These are phyloP conservation scores for Tuber brumale DNA, from an alignment of 495 filamentous ascomycete genomes.

Conservation along the genomic window DNA sequence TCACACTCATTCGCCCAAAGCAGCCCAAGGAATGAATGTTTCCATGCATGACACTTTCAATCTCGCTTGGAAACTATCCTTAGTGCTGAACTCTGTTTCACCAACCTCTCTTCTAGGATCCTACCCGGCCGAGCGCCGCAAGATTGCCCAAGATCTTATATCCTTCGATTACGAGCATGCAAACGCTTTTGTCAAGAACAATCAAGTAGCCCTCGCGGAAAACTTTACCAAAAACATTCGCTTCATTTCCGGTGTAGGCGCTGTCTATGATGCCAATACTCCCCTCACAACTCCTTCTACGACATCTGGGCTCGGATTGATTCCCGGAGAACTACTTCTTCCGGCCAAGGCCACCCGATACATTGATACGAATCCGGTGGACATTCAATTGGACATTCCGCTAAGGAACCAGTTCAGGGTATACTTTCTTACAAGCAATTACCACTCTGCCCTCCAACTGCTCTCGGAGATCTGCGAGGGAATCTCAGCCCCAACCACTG, in stretches of 20 bases:
- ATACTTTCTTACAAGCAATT: constrained; percentile 57
- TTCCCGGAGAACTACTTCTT: constrained; percentile 56
- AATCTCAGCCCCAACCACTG: constrained; percentile 45
- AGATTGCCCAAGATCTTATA: constrained; percentile 63
- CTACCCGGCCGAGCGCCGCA: constrained; percentile 63
- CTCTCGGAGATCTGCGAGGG: constrained; percentile 50
- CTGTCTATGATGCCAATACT: constrained; percentile 55
- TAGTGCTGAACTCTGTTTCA: constrained; percentile 59
- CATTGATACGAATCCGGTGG: constrained; percentile 63
- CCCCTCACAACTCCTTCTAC: constrained; percentile 18
- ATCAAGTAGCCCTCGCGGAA: constrained; percentile 52
- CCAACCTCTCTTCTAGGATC: constrained; percentile 57
- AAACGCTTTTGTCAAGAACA: constrained; percentile 54
- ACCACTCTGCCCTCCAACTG: constrained; percentile 50
- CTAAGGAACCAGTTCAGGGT: constrained; percentile 62
- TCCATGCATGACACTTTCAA: constrained; percentile 77
- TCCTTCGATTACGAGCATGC: constrained; percentile 63
- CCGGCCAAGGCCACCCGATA: constrained; percentile 61
- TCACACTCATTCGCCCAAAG: constrained; percentile 77
- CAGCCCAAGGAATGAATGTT: constrained; percentile 81
- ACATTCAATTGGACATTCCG: constrained; percentile 66
- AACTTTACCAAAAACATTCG: constrained; percentile 62
- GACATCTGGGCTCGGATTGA: constrained; percentile 37
- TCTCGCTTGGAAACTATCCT: constrained; percentile 76
- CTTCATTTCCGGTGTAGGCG: constrained; percentile 62